Evolutionary conservation across 257 asterid species (phyloP), one percentile per base, ranked within the genome.

Genomic region (Solanum piurae): DNA sequence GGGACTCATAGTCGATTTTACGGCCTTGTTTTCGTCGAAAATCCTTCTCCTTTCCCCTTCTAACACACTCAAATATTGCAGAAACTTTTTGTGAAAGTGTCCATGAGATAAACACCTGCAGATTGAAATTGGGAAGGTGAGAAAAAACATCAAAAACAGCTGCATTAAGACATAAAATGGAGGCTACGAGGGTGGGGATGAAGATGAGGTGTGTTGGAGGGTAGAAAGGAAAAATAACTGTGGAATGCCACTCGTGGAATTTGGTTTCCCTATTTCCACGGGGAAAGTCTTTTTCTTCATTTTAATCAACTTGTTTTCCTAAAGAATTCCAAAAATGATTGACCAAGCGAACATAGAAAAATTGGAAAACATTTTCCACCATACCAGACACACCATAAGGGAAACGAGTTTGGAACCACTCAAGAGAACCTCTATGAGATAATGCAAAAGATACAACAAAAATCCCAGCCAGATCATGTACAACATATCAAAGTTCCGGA

Each of bases 21-120:
- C 88, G 83, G 64, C 90, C 90, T 36, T 68, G 86, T 73, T 86
- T 90, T 55, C 42, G 68, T 21, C n/a, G 66, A 73, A 40, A 74
- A 10, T 84, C 86, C 86, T 42, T 86, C 33, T 88, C 89, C 72
- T 88, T 88, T 21, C 86, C 90, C 86, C 69, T 58, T 64, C 83
- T 27, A 60, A 90, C 89, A 72, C 92, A 90, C 3, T 66, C 88
- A 73, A 90, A 88, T 42, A 90, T 86, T 37, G 86, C 58, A 29
- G 55, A 21, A 9, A 88, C 90, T 84, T 88, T 88, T 27, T 55
- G 55, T 3, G 87, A 27, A 75, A 88, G 20, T 23, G 86, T 75
- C 31, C 66, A 44, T 29, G 92, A 72, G 58, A 90, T 88, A 52
- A 90, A 90, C 8, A 90, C 92, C 90, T 88, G 89, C 64, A 87